These are phyloP conservation scores for Hanseniaspora pseudoguilliermondii DNA, from an alignment of 805 yeast genomes.

Conservation along the genomic window DNA sequence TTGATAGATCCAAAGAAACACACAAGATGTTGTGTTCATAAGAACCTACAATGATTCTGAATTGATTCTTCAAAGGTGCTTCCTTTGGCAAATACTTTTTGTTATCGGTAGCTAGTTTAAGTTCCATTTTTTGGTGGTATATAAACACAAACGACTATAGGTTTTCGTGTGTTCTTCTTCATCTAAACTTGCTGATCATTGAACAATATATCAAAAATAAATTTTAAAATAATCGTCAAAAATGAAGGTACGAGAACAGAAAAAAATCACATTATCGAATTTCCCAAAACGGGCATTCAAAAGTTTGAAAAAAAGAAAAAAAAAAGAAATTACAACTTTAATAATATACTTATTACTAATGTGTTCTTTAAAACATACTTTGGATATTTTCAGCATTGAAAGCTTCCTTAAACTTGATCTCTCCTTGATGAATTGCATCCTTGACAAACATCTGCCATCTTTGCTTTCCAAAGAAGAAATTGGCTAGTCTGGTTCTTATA, in stretches of 20 bases:
- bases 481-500: slow-evolving; percentile 35
- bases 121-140: background rate
- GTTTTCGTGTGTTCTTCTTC: no score
- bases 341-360: background rate
- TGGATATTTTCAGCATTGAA: slow-evolving; percentile 4
- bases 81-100: background rate
- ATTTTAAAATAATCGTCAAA: no score
- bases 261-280: background rate
- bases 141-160: no score
- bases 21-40: slow-evolving; percentile 88
- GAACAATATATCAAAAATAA: no score
- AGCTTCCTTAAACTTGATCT: slow-evolving; percentile 10
- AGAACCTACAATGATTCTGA: slow-evolving; percentile 84
- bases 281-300: background rate
- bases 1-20: slow-evolving; percentile 55
- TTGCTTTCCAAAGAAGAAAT: slow-evolving; percentile 41
- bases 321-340: background rate
- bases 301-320: background rate
- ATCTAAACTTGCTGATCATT: no score
- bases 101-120: slow-evolving; percentile 3
- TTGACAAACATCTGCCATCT: slow-evolving; percentile 35
- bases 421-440: slow-evolving; percentile 16
- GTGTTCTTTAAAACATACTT: background rate
- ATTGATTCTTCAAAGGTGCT: slow-evolving; percentile 27
- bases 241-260: no score